Percentiles rank a stretch among this genome's conserved stretches.
Conservation (phyloP, 2,329 filamentous ascomycete species). For the Phialophora tarda region DNA sequence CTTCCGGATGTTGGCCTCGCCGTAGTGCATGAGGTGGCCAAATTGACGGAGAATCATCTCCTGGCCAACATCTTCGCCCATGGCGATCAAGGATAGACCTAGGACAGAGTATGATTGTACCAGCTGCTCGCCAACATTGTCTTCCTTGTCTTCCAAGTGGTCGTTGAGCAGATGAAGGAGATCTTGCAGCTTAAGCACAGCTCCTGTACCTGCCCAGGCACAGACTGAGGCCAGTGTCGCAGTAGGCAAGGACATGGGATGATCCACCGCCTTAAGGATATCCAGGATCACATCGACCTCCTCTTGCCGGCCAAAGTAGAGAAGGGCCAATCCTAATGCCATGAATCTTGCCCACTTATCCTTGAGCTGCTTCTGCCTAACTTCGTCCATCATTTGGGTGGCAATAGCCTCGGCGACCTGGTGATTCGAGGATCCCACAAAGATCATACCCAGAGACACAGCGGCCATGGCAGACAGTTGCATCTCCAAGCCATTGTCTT, state of each 20-base stretch:
- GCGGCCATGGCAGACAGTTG: slow-evolving; percentile 96
- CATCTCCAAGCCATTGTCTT: slow-evolving; percentile 85
- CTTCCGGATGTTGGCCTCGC: slow-evolving; percentile 94
- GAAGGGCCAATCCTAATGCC: slow-evolving; percentile 85
- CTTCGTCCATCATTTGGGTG: slow-evolving; percentile 90
- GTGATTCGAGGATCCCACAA: slow-evolving; percentile 88
- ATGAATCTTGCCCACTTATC: slow-evolving; percentile 99
- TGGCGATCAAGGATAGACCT: slow-evolving; percentile 89
- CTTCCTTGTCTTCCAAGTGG: slow-evolving; percentile 90
- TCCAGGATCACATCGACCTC: slow-evolving; percentile 98
- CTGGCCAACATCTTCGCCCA: slow-evolving; percentile 98
- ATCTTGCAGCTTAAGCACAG: slow-evolving; percentile 95
- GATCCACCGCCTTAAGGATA: slow-evolving; percentile 94
- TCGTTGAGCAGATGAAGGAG: slow-evolving; percentile 98
- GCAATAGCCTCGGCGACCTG: slow-evolving; percentile 93
- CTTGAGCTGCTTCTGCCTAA: slow-evolving; percentile 85
- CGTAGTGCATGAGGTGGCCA: slow-evolving; percentile 98
- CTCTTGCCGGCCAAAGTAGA: slow-evolving; percentile 96
- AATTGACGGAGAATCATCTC: slow-evolving; percentile 99
- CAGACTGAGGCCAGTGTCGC: slow-evolving; percentile 94
- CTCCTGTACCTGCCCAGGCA: slow-evolving; percentile 96
- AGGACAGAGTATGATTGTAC: slow-evolving; percentile 95
- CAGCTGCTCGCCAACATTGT: slow-evolving; percentile 93
- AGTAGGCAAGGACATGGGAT: slow-evolving; percentile 96
- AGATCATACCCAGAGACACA: slow-evolving; percentile 85